Percentiles rank a stretch among this genome's conserved stretches.
phyloP scores from a whole-genome alignment of 192 early-diverging fungal species.

The Coemansia asiatica region DNA sequence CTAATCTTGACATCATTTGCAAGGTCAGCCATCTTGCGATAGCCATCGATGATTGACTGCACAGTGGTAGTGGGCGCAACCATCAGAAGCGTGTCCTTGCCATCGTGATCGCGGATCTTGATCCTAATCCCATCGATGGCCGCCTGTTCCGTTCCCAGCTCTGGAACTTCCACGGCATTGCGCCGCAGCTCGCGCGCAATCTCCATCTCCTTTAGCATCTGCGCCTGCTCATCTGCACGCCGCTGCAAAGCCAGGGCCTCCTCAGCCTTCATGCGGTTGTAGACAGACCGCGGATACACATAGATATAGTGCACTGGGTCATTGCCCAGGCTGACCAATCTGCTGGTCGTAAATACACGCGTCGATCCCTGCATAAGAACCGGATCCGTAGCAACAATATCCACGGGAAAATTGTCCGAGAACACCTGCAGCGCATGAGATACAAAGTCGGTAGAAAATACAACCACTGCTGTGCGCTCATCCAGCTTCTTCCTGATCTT shows the following conservation, averaged over 20 bases:
- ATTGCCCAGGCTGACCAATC: slow-evolving; percentile 28
- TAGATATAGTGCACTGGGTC: slow-evolving; percentile 30
- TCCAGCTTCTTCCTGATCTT: slow-evolving; percentile 26
- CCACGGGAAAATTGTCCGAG: slow-evolving; percentile 23
- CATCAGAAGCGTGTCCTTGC: slow-evolving; percentile 36
- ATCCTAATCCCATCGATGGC: slow-evolving; percentile 31
- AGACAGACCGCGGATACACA: slow-evolving; percentile 38
- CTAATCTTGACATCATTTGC: slow-evolving; percentile 7
- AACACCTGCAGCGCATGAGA: slow-evolving; percentile 31
- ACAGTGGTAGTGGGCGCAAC: slow-evolving; percentile 43
- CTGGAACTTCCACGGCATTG: not conserved
- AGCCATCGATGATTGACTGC: slow-evolving; percentile 52
- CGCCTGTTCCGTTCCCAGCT: not conserved
- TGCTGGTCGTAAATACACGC: slow-evolving; percentile 41
- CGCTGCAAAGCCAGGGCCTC: slow-evolving; percentile 24
- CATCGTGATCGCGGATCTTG: slow-evolving; percentile 36
- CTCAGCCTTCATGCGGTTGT: slow-evolving; percentile 27
- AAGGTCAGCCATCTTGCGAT: slow-evolving; percentile 43
- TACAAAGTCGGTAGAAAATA: slow-evolving; percentile 28
- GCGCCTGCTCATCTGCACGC: slow-evolving; percentile 30
- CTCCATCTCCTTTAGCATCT: slow-evolving; percentile 31
- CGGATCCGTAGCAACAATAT: slow-evolving; percentile 35
- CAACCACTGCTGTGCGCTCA: slow-evolving; percentile 30
- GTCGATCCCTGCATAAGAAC: slow-evolving; percentile 32
- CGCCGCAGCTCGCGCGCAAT: slow-evolving; percentile 17